Percentiles rank a stretch among this genome's conserved stretches.
These are phyloP conservation scores for Trametes cingulata DNA, from an alignment of 768 basidiomycete genomes.

Conservation along the genomic window DNA sequence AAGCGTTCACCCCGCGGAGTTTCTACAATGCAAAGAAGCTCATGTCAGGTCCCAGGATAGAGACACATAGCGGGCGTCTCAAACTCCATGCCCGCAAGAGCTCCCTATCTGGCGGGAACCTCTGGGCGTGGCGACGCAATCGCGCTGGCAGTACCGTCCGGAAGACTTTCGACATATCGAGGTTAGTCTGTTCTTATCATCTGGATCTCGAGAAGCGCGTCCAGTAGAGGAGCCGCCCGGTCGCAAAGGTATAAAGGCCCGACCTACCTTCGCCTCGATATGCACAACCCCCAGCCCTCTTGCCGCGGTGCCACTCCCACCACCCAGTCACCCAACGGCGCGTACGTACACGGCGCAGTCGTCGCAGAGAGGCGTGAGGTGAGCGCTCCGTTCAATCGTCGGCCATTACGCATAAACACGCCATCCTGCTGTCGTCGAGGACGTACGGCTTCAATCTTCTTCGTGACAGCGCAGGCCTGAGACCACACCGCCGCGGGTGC, in stretches of 20 bases:
- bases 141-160: neutral
- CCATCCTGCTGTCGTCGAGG: neutral
- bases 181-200: slow-evolving; percentile 8
- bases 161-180: slow-evolving; percentile 12
- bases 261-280: neutral
- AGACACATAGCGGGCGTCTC: too few relatives aligned
- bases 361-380: neutral
- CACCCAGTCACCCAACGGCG: neutral
- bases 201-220: slow-evolving; percentile 2
- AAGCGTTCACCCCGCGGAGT: too few relatives aligned
- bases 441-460: too few relatives aligned
- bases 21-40: too few relatives aligned
- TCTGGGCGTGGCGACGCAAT: neutral
- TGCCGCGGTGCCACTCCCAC: neutral
- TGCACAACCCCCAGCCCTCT: neutral
- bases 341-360: neutral
- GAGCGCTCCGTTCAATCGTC: neutral
- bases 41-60: too few relatives aligned
- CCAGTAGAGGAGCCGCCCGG: slow-evolving; percentile 1
- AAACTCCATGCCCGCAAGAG: too few relatives aligned
- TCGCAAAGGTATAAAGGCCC: neutral
- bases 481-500: slow-evolving; percentile 12
- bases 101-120: neutral
- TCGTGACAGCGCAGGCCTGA: neutral
- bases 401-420: neutral